Base-by-base conservation (phyloP, 306 rosid species). In the Carpinus fangiana region DNA sequence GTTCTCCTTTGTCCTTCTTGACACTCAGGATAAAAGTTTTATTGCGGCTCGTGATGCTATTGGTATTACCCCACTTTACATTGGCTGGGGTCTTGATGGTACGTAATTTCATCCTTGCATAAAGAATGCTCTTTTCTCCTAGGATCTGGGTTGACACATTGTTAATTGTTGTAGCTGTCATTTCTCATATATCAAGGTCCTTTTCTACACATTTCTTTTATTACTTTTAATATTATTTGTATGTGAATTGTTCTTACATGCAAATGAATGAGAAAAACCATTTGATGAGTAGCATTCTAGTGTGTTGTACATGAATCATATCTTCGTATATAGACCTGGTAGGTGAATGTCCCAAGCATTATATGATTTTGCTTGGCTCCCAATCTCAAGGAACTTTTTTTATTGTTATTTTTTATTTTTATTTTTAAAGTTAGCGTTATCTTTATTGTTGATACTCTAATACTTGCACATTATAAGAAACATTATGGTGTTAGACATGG, bases 11-110 rank as follows among this genome's bases (percentile, higher is more conserved):
- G 92, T 95, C 73, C 93, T 96, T 73, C 97, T 96, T 68, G 97
- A 96, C 87, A 96, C 97, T 20, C 85, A 86, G 56, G 92, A 87
- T 84, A 91, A 91, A 23, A 91, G 90, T 75, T 91, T 86, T 74
- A 93, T 91, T 36, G 99, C 98, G 21, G 99, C 99, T 79, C 92
- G 97, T 70, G 98, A 96, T 79, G 94, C 94, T 79, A 90, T 96
- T 83, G 99, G 98, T 47, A 88, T 93, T 81, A 88, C 94, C 76
- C 91, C 99, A 70, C 94, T 93, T 78, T 96, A 93, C 87, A 79
- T 96, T 87, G 99, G 98, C 57, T 96, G 97, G 98, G 99, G 99
- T 81, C 96, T 83, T 83, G 99, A 96, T 85, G 99, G 98, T 95
- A 90, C 79, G 92, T 74, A 79, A 55, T 60, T 74, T 79, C 28